phyloP scores from a whole-genome alignment of 345 rosid species.

The Triadica sebifera region DNA sequence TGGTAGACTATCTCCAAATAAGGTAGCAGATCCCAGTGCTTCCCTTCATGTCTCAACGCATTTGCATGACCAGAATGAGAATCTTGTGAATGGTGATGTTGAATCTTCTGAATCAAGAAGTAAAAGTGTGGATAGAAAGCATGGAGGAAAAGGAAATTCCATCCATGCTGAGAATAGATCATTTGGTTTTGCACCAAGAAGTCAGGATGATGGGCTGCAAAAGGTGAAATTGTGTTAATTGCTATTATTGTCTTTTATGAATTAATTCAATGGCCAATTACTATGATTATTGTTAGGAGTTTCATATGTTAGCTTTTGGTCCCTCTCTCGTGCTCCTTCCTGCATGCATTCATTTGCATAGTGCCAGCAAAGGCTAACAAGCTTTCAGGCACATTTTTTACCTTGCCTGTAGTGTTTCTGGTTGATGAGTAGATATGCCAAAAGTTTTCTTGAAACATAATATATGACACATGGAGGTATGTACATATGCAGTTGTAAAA shows the following conservation, averaged over 20 bases:
- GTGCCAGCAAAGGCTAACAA: neutral
- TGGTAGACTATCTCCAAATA: conserved; percentile 34
- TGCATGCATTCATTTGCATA: neutral
- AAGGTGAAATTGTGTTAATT: conserved; percentile 50
- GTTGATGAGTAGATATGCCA: neutral
- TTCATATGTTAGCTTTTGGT: neutral
- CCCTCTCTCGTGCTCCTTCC: neutral
- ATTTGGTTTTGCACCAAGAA: conserved; percentile 49
- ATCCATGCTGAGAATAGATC: conserved; percentile 46
- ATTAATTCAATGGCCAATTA: neutral
- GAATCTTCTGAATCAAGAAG: conserved; percentile 48
- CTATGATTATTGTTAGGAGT: neutral
- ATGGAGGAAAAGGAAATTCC: conserved; percentile 48
- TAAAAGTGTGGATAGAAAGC: conserved; percentile 39
- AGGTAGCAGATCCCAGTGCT: conserved; percentile 35
- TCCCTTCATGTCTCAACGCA: conserved; percentile 33
- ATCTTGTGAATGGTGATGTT: conserved; percentile 40
- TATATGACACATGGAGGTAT: neutral
- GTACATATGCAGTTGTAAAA: neutral
- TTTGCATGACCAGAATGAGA: conserved; percentile 42
- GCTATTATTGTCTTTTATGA: neutral
- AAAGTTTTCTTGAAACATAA: neutral
- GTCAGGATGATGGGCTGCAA: conserved; percentile 50
- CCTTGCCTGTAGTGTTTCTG: neutral
- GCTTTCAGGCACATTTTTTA: neutral